These are phyloP conservation scores for Boletellus sp. DNA, from an alignment of 1,284 basidiomycete species.

Conservation along the genomic window DNA sequence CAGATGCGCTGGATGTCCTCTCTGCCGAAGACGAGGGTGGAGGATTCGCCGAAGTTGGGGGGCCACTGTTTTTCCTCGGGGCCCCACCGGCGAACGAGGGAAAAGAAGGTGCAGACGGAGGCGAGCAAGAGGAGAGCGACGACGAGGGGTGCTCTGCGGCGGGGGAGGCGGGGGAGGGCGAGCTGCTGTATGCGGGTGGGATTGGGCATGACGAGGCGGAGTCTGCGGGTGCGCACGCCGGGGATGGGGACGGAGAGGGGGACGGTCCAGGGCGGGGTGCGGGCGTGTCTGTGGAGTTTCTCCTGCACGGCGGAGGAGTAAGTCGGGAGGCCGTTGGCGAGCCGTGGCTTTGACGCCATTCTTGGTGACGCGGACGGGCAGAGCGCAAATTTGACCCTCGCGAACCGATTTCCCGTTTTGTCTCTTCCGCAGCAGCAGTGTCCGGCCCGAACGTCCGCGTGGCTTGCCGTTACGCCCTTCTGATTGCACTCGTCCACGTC, in stretches of 20 bases:
- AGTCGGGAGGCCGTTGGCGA: constrained; percentile 50
- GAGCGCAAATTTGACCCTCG: constrained; percentile 22
- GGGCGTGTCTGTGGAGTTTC: constrained; percentile 55
- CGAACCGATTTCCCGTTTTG: constrained; percentile 27
- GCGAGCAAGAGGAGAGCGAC: constrained; percentile 48
- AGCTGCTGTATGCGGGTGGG: constrained; percentile 57
- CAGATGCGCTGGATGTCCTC: constrained; percentile 84
- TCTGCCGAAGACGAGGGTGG: constrained; percentile 72
- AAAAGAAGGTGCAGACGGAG: constrained; percentile 52
- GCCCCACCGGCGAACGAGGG: constrained; percentile 55
- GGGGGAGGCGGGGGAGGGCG: constrained; percentile 55
- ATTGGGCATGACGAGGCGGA: constrained; percentile 61
- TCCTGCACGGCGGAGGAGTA: constrained; percentile 64
- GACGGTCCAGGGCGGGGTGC: constrained; percentile 53
- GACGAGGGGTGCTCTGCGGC: constrained; percentile 50
- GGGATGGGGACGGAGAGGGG: constrained; percentile 60
- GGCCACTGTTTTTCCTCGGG: constrained; percentile 64
- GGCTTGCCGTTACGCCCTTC: too few species aligned
- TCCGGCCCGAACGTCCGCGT: too few species aligned
- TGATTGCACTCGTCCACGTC: too few species aligned
- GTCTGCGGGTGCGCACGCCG: constrained; percentile 46
- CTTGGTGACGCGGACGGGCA: too few species aligned
- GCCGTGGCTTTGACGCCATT: constrained; percentile 49
- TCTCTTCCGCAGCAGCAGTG: constrained; percentile 25
- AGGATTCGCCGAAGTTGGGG: constrained; percentile 62